phyloP scores from a whole-genome alignment of 176 grass and related monocot species.

The Bothriochloa decipiens region DNA sequence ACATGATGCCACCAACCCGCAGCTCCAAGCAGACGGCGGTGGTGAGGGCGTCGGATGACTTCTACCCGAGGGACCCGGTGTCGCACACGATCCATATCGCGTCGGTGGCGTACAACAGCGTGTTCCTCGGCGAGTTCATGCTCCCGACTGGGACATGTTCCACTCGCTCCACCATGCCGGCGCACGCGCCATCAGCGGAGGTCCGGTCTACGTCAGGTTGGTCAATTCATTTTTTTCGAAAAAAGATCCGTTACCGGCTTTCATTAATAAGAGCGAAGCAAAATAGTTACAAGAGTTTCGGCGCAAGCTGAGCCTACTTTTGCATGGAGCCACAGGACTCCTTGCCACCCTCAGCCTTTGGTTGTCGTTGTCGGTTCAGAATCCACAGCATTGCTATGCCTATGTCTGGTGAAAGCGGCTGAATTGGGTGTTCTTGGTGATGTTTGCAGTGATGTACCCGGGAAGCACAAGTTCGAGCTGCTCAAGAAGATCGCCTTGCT shows the following conservation, averaged over 20 bases:
- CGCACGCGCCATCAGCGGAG: slow-evolving; percentile 92
- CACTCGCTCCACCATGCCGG: slow-evolving; percentile 85
- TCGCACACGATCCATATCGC: slow-evolving; percentile 97
- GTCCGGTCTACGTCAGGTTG: slow-evolving; percentile 87
- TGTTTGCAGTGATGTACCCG: slow-evolving; percentile 76
- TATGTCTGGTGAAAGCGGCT: slow-evolving; percentile 2
- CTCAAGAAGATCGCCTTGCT: slow-evolving; percentile 90
- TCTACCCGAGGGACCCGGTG: slow-evolving; percentile 77
- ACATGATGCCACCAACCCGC: too few species aligned
- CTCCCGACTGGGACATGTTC: slow-evolving; percentile 99
- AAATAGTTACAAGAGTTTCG: too few species aligned
- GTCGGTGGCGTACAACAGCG: slow-evolving; percentile 88
- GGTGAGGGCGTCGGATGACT: slow-evolving; percentile 92
- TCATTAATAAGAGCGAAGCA: too few species aligned
- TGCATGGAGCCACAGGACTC: too few species aligned
- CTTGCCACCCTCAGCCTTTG: too few species aligned
- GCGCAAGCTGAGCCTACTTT: too few species aligned
- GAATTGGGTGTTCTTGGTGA: slow-evolving; percentile 21
- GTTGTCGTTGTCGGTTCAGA: not conserved
- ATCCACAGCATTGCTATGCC: not conserved
- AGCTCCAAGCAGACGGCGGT: slow-evolving; percentile 96
- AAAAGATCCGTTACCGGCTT: too few species aligned
- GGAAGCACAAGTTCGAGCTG: slow-evolving; percentile 88
- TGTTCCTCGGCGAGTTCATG: slow-evolving; percentile 98
- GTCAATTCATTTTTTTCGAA: not conserved